phyloP scores from a whole-genome alignment of 2,329 filamentous ascomycete genomes.

The Ascochyta pisi region DNA sequence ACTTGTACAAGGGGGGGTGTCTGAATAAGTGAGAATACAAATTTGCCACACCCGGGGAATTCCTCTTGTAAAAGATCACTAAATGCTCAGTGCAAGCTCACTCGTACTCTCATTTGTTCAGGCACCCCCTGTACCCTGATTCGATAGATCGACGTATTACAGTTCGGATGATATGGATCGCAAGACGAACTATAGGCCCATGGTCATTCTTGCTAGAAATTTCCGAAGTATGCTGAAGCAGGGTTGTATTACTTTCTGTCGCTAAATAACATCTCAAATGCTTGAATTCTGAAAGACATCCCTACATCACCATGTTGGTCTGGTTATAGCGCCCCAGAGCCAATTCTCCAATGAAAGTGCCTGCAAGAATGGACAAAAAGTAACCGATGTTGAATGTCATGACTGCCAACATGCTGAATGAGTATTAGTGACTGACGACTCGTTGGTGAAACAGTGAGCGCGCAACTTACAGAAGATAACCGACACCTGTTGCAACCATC shows the following conservation, averaged over 20 bases:
- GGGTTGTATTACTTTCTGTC: neutral
- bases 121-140: neutral
- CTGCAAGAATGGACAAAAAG: constrained; percentile 78
- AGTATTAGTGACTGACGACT: constrained; percentile 24
- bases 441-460: neutral
- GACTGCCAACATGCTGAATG: constrained; percentile 81
- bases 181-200: constrained; percentile 5
- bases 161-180: neutral
- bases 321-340: constrained; percentile 72
- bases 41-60: no score
- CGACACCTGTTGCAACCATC: constrained; percentile 75
- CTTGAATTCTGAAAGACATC: neutral
- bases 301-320: constrained; percentile 40
- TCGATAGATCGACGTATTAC: neutral
- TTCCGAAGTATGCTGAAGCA: neutral
- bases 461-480: constrained; percentile 80
- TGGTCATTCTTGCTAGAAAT: neutral
- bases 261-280: neutral
- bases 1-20: no score
- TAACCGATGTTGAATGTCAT: constrained; percentile 91
- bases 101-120: no score
- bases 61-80: no score
- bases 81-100: no score
- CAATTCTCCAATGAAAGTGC: constrained; percentile 85
- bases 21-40: no score